A percentile compares a stretch with the other conserved stretches of the same genome.
Evolutionary conservation across 805 yeast species (phyloP).

Genomic region (Torulaspora franciscae): DNA sequence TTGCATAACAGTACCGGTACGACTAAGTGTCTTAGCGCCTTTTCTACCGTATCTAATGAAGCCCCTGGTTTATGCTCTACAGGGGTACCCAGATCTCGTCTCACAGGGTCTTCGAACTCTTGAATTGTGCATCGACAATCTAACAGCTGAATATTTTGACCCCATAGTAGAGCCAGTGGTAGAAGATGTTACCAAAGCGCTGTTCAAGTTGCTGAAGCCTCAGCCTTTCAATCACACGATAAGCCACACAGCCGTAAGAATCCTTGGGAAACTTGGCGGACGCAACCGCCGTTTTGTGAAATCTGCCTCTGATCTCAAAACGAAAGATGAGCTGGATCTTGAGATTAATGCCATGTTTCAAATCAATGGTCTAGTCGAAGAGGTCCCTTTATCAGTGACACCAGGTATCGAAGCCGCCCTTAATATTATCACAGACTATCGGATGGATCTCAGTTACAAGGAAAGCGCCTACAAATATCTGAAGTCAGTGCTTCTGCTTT

Average conservation of each 20-base stretch:
- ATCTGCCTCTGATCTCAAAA: slow-evolving; percentile 62
- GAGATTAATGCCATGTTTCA: slow-evolving; percentile 64
- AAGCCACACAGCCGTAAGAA: slow-evolving; percentile 88
- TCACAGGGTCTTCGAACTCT: slow-evolving; percentile 92
- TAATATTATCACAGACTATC: slow-evolving; percentile 62
- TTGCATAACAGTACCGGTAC: slow-evolving; percentile 92
- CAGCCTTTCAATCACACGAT: slow-evolving; percentile 93
- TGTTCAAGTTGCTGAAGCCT: slow-evolving; percentile 88
- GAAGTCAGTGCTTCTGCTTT: slow-evolving; percentile 57
- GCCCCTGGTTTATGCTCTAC: slow-evolving; percentile 85
- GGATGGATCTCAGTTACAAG: slow-evolving; percentile 56
- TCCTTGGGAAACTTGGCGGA: slow-evolving; percentile 94
- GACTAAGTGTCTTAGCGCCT: slow-evolving; percentile 89
- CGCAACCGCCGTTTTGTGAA: slow-evolving; percentile 82
- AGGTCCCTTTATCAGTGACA: slow-evolving; percentile 70
- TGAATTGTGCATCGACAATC: slow-evolving; percentile 91
- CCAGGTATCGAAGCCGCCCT: slow-evolving; percentile 81
- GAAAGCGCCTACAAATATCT: slow-evolving; percentile 74
- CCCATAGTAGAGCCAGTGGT: slow-evolving; percentile 96
- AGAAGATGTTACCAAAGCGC: slow-evolving; percentile 87
- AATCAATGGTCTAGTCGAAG: slow-evolving; percentile 60
- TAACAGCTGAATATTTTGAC: slow-evolving; percentile 94
- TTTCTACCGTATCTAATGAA: slow-evolving; percentile 82
- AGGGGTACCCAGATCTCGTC: slow-evolving; percentile 85
- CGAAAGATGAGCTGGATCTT: slow-evolving; percentile 53